Evolutionary conservation across 352 stramenopile genomes (phyloP).

Genomic region (Blastocystis sp.): DNA sequence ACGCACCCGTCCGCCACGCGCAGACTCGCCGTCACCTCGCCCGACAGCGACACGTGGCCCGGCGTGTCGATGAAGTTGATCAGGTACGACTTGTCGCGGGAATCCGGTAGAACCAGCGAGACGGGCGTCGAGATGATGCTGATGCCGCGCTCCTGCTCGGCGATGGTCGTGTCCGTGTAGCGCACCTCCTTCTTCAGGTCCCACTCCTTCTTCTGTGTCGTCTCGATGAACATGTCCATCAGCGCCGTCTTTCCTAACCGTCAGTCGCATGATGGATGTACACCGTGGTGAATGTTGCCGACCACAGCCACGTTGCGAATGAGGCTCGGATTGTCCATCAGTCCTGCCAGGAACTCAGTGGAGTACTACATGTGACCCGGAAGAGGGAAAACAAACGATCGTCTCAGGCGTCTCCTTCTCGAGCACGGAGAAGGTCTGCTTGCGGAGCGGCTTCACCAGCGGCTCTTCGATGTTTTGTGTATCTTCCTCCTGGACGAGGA

Average conservation of each 20-base stretch:
- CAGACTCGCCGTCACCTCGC: constrained; percentile 73
- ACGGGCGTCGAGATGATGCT: constrained; percentile 93
- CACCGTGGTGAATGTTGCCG: constrained; percentile 92
- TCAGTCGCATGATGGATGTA: constrained; percentile 70
- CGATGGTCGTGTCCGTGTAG: constrained; percentile 90
- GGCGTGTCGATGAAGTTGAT: constrained; percentile 88
- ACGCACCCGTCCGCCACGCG: constrained; percentile 88
- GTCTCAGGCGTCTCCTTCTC: constrained; percentile 80
- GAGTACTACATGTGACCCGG: too few species aligned
- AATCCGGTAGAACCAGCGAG: constrained; percentile 87
- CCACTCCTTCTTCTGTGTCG: constrained; percentile 82
- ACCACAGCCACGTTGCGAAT: constrained; percentile 91
- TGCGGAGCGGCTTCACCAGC: constrained; percentile 90
- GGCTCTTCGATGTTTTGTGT: constrained; percentile 94
- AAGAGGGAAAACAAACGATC: too few species aligned
- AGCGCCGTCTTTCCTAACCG: constrained; percentile 73
- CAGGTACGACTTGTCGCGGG: constrained; percentile 88
- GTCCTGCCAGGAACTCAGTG: constrained; percentile 80
- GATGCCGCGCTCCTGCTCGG: constrained; percentile 92
- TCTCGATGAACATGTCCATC: constrained; percentile 84
- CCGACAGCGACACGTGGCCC: constrained; percentile 43
- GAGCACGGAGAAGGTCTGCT: constrained; percentile 87
- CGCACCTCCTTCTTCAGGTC: constrained; percentile 76
- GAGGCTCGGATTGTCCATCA: constrained; percentile 84
- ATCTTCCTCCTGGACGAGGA: constrained; percentile 96